Evolutionary conservation across 768 basidiomycete species (phyloP).

Genomic region (Mycena chlorophos): DNA sequence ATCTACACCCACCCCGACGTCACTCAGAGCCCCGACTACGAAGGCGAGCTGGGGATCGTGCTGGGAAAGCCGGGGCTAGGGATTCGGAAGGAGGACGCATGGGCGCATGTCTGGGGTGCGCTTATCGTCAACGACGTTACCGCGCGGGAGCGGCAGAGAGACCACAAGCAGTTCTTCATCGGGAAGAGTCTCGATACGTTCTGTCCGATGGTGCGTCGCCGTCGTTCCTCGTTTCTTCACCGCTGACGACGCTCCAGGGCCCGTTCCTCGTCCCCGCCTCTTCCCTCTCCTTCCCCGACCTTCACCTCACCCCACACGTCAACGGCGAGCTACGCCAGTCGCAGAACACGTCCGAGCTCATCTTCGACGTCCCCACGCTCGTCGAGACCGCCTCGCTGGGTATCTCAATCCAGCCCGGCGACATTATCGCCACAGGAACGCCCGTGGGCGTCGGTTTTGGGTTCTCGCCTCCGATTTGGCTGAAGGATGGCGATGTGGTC

Average conservation of each 20-base stretch:
- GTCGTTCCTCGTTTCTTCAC: background rate
- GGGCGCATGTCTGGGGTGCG: constrained; percentile 22
- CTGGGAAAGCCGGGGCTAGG: constrained; percentile 17
- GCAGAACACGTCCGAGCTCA: constrained; percentile 25
- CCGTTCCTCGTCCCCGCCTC: constrained; percentile 22
- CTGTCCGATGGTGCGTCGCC: constrained; percentile 19
- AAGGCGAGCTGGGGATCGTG: constrained; percentile 22
- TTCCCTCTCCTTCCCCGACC: constrained; percentile 14
- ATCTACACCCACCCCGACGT: constrained; percentile 22
- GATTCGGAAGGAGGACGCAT: constrained; percentile 12
- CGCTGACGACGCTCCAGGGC: constrained; percentile 4
- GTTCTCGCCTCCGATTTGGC: constrained; percentile 16
- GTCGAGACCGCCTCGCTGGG: constrained; percentile 21
- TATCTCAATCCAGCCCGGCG: constrained; percentile 22
- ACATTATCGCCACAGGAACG: constrained; percentile 22
- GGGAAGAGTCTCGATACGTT: constrained; percentile 25
- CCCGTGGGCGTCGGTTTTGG: constrained; percentile 24
- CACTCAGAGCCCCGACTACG: constrained; percentile 20
- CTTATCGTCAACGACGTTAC: constrained; percentile 23
- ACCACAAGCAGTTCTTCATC: constrained; percentile 24
- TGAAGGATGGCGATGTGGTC: constrained; percentile 22
- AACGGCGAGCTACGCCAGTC: constrained; percentile 24
- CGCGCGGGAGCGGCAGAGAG: constrained; percentile 21
- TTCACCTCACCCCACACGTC: constrained; percentile 21
- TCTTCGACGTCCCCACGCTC: constrained; percentile 23